Percentiles rank a stretch among this genome's conserved stretches.
Evolutionary conservation across 331 rosid species (phyloP).

Genomic region (Acacia pycnantha): DNA sequence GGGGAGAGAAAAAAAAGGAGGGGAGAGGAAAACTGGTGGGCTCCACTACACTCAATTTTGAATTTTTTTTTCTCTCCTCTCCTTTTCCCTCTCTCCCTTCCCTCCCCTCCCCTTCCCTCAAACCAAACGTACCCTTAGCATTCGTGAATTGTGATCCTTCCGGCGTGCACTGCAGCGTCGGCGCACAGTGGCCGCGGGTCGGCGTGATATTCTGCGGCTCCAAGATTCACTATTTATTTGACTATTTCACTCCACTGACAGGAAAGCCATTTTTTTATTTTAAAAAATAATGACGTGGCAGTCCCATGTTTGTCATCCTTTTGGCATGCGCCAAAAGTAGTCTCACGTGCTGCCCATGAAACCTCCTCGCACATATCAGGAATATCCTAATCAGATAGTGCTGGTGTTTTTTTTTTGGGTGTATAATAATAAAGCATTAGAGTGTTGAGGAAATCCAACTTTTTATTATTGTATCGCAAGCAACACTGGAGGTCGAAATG

Average conservation of each 20-base stretch:
- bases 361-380: neutral
- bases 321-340: conserved; percentile 91
- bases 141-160: conserved; percentile 15
- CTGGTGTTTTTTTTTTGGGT: neutral
- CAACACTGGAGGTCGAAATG: conserved; percentile 47
- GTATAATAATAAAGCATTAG: neutral
- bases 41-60: too few relatives aligned
- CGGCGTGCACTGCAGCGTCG: conserved; percentile 37
- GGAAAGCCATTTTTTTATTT: neutral
- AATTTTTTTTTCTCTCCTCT: too few relatives aligned
- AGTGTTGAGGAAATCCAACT: neutral
- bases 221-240: neutral
- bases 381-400: neutral
- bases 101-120: too few relatives aligned
- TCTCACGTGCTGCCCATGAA: conserved; percentile 79
- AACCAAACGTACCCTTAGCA: too few relatives aligned
- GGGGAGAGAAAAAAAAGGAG: too few relatives aligned
- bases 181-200: conserved; percentile 34
- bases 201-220: neutral
- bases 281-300: conserved; percentile 29
- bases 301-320: conserved; percentile 44
- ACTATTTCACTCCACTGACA: neutral
- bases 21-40: too few relatives aligned
- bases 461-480: conserved; percentile 48
- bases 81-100: too few relatives aligned